phyloP scores from a whole-genome alignment of 805 yeast genomes.

The Metschnikowia matae region DNA sequence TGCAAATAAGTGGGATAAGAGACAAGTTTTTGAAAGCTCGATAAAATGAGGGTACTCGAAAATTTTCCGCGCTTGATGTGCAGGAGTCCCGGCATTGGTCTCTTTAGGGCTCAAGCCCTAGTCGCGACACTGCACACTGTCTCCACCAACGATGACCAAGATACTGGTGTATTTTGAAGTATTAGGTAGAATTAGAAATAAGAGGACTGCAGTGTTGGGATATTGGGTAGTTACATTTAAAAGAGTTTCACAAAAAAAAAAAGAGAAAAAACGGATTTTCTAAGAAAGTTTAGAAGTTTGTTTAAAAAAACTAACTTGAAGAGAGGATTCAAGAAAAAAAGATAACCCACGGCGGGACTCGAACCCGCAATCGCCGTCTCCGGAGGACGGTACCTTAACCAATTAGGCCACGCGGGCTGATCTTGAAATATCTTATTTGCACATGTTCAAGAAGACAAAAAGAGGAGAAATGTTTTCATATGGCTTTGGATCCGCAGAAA shows the following conservation, averaged over 20 bases:
- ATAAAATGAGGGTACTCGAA: conserved; percentile 14
- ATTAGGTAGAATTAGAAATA: not conserved
- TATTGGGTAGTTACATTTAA: too few relatives aligned
- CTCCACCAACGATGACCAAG: too few relatives aligned
- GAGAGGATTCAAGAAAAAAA: conserved; percentile 7
- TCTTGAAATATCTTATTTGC: not conserved
- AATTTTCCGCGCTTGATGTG: conserved; percentile 16
- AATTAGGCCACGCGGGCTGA: conserved; percentile 66
- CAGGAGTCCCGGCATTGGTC: conserved; percentile 9
- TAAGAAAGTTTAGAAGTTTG: not conserved
- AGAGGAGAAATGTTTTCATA: not conserved
- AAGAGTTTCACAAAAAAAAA: not conserved
- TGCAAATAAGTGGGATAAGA: conserved; percentile 13
- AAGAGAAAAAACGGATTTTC: not conserved
- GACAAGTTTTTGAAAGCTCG: conserved; percentile 9
- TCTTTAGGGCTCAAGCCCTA: conserved; percentile 20
- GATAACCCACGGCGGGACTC: conserved; percentile 67
- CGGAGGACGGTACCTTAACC: conserved; percentile 74
- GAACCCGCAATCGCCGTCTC: conserved; percentile 72
- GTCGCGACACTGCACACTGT: too few relatives aligned
- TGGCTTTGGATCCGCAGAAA: too few relatives aligned
- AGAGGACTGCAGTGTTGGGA: too few relatives aligned
- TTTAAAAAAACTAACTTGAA: not conserved
- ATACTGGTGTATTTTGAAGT: too few relatives aligned
- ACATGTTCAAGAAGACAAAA: not conserved